phyloP scores from a whole-genome alignment of 2,329 filamentous ascomycete genomes.

The Botrytis sinoallii region DNA sequence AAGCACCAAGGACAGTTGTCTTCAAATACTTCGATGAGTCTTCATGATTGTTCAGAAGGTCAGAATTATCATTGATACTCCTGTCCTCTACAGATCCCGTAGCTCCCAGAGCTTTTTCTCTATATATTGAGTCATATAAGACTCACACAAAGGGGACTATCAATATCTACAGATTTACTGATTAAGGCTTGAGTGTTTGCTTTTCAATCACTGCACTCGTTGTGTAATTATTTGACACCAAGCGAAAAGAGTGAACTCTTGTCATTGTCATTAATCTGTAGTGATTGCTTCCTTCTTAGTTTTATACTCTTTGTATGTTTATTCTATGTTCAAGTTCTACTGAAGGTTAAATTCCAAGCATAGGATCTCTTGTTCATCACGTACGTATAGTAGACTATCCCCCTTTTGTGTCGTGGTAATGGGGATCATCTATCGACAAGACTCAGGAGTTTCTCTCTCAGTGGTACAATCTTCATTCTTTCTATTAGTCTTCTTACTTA shows the following conservation, averaged over 20 bases:
- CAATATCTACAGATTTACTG: too few species aligned
- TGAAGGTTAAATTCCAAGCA: too few species aligned
- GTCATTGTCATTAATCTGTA: background rate
- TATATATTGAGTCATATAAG: background rate
- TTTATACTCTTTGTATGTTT: background rate
- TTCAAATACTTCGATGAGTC: background rate
- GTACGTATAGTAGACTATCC: background rate
- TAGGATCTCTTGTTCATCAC: background rate
- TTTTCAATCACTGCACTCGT: background rate
- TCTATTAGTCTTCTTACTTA: too few species aligned
- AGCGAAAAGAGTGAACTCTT: background rate
- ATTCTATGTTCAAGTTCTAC: background rate
- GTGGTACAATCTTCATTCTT: background rate
- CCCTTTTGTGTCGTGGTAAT: background rate
- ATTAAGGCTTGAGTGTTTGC: background rate
- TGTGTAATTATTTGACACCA: background rate
- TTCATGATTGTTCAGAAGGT: background rate
- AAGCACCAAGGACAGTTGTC: background rate
- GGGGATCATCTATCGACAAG: background rate
- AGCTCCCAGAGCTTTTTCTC: background rate
- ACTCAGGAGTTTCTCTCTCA: background rate
- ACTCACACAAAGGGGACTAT: background rate
- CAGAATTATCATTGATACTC: accelerated
- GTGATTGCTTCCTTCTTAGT: background rate
- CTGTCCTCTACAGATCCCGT: background rate